Conservation (phyloP, 768 basidiomycete genomes). For the Gyrodon lividus region DNA sequence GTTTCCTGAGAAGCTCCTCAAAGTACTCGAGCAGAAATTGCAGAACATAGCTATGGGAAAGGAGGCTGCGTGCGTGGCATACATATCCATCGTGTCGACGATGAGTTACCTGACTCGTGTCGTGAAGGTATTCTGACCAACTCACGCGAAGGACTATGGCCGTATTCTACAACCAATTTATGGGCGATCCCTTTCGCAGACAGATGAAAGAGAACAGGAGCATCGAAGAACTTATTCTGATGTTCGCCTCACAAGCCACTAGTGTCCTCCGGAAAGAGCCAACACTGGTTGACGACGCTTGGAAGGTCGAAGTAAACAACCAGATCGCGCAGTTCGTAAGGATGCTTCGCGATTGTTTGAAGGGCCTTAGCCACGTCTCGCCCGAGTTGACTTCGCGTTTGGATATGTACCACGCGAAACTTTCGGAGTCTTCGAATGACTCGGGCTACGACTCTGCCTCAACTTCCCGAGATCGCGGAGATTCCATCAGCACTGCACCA, state of each 20-base stretch:
- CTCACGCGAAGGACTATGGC: conserved; percentile 87
- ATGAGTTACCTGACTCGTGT: conserved; percentile 4
- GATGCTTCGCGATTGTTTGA: conserved; percentile 79
- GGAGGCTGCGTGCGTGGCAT: conserved; percentile 72
- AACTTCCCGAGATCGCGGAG: conserved; percentile 51
- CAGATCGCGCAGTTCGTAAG: conserved; percentile 89
- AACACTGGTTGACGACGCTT: conserved; percentile 76
- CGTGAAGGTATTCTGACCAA: conserved; percentile 80
- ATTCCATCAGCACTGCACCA: conserved; percentile 42
- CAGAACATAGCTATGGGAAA: conserved; percentile 93
- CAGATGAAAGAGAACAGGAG: conserved; percentile 97
- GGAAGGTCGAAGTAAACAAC: conserved; percentile 91
- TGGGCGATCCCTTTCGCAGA: conserved; percentile 78
- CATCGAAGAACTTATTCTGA: conserved; percentile 95
- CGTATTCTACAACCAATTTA: conserved; percentile 89
- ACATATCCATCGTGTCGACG: not conserved
- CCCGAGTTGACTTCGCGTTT: conserved; percentile 80
- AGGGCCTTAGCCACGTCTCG: conserved; percentile 70
- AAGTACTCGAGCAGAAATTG: conserved; percentile 85
- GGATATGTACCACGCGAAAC: conserved; percentile 80
- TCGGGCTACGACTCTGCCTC: conserved; percentile 69
- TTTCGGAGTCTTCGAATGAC: conserved; percentile 63
- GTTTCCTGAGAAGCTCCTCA: conserved; percentile 92
- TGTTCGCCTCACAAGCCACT: conserved; percentile 92
- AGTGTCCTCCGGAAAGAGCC: conserved; percentile 88